Conservation (phyloP, 805 yeast genomes). For the Blastobotrys attinorum region DNA sequence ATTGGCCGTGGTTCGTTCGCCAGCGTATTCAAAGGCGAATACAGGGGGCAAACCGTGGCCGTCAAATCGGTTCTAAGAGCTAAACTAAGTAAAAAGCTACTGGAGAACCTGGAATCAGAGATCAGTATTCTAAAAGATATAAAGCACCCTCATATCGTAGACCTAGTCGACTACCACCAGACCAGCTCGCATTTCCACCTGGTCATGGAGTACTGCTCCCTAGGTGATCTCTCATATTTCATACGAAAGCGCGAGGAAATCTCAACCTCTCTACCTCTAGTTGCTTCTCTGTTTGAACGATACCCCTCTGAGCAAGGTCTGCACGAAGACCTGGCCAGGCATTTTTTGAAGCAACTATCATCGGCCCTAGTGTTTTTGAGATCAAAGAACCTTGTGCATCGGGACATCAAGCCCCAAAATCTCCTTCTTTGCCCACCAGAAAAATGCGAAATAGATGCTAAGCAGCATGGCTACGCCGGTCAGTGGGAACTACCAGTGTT, state of each 20-base stretch:
- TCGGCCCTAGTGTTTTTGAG: constrained; percentile 79
- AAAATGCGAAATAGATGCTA: constrained; percentile 53
- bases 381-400: constrained; percentile 76
- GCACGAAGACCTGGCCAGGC: constrained; percentile 68
- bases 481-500: constrained; percentile 82
- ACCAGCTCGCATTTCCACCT: constrained; percentile 72
- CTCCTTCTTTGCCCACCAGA: constrained; percentile 72
- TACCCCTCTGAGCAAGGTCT: constrained; percentile 87
- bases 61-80: constrained; percentile 80
- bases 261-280: constrained; percentile 65
- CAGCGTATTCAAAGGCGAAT: constrained; percentile 79
- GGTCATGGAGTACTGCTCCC: constrained; percentile 92
- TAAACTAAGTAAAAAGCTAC: constrained; percentile 73
- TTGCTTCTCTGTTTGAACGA: constrained; percentile 64
- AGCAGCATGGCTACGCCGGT: constrained; percentile 56
- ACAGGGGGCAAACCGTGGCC: constrained; percentile 60
- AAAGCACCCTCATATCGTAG: constrained; percentile 90
- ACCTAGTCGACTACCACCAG: constrained; percentile 72
- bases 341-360: constrained; percentile 79
- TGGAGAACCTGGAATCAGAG: constrained; percentile 89
- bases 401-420: constrained; percentile 95
- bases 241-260: constrained; percentile 71
- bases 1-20: constrained; percentile 97
- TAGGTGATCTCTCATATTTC: constrained; percentile 88
- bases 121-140: constrained; percentile 80